phyloP scores from a whole-genome alignment of 257 asterid genomes.

The Cruciata laevipes region DNA sequence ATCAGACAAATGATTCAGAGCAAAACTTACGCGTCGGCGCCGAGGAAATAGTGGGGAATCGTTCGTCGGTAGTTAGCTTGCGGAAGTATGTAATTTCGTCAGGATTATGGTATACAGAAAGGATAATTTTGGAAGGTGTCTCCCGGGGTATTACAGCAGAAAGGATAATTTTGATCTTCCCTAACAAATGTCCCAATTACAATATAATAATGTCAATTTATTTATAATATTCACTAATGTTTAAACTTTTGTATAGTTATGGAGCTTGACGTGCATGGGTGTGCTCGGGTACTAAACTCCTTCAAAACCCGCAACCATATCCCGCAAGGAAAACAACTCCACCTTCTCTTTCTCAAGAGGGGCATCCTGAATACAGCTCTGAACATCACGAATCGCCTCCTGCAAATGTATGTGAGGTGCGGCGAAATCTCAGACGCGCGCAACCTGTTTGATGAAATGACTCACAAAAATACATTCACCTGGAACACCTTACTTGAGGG shows the following conservation, averaged over 20 bases:
- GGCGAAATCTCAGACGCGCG: conserved; percentile 44
- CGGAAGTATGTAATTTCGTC: too few relatives aligned
- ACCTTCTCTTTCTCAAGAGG: conserved; percentile 62
- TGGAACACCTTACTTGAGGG: conserved; percentile 83
- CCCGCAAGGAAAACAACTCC: conserved; percentile 58
- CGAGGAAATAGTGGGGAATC: too few relatives aligned
- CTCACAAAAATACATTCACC: conserved; percentile 53
- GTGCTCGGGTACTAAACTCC: conserved; percentile 52
- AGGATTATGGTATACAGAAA: too few relatives aligned
- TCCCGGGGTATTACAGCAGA: too few relatives aligned
- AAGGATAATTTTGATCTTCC: too few relatives aligned
- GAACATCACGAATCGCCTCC: conserved; percentile 62
- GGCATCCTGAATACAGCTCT: conserved; percentile 54
- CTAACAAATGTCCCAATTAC: too few relatives aligned
- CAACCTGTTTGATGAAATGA: conserved; percentile 66
- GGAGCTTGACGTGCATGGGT: conserved; percentile 45
- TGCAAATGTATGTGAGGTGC: conserved; percentile 67
- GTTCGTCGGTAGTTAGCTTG: too few relatives aligned
- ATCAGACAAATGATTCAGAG: too few relatives aligned
- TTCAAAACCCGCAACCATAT: conserved; percentile 33
- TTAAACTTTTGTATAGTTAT: conserved; percentile 12
- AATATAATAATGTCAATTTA: too few relatives aligned
- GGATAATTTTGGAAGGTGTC: too few relatives aligned
- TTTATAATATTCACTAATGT: too few relatives aligned
- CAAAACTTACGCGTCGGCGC: too few relatives aligned